Conservation (phyloP, 441 rosid species). For the Euphorbia corollata region DNA sequence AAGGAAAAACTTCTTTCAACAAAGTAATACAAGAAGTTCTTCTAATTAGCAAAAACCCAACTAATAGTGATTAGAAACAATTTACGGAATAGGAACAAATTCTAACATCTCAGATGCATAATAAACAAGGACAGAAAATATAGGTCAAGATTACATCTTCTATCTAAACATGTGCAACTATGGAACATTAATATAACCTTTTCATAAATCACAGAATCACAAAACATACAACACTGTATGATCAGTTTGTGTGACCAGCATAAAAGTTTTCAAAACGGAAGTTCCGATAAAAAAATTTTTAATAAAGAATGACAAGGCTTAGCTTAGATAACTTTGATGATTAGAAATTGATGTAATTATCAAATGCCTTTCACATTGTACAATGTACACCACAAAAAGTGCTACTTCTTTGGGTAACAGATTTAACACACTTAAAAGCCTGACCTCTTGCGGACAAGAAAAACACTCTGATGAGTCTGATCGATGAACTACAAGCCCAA, state of each 20-base stretch:
- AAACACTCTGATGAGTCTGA: background rate
- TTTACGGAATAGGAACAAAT: background rate
- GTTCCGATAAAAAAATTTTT: background rate
- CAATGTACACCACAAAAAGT: background rate
- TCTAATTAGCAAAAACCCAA: background rate
- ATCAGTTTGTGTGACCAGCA: background rate
- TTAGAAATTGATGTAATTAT: background rate
- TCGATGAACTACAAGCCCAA: background rate
- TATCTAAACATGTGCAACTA: background rate
- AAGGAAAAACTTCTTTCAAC: slow-evolving; percentile 15
- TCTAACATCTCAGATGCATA: slow-evolving; percentile 1
- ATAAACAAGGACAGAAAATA: background rate
- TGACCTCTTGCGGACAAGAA: background rate
- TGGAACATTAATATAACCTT: no score
- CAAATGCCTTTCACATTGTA: slow-evolving; percentile 6
- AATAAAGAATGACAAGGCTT: no score
- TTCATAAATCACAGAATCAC: background rate
- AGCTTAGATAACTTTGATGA: no score
- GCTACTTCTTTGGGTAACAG: background rate
- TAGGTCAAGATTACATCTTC: background rate
- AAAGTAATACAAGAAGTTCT: slow-evolving; percentile 7
- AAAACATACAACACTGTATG: background rate
- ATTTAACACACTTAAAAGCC: background rate
- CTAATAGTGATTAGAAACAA: background rate
- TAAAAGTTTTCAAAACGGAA: background rate